phyloP scores from a whole-genome alignment of 345 rosid genomes.

The Lepidium didymum region DNA sequence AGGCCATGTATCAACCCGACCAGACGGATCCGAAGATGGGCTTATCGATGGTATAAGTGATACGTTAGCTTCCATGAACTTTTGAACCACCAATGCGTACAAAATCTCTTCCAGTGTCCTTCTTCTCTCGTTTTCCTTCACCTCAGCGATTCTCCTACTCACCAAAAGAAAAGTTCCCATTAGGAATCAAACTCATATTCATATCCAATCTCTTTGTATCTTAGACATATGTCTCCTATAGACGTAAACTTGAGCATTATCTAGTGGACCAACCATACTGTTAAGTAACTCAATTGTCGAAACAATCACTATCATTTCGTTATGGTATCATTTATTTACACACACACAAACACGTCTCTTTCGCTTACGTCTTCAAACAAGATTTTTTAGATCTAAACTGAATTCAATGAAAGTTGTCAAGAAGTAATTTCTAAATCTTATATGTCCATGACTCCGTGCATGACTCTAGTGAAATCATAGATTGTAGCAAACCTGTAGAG shows the following conservation, averaged over 20 bases:
- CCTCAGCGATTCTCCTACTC: constrained; percentile 89
- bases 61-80: constrained; percentile 85
- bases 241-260: not conserved
- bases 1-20: constrained; percentile 61
- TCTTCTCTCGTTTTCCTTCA: constrained; percentile 81
- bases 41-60: constrained; percentile 61
- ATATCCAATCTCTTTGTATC: not conserved
- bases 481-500: constrained; percentile 58
- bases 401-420: not conserved
- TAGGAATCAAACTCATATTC: not conserved
- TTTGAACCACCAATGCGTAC: constrained; percentile 85
- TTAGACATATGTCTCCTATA: not conserved
- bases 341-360: not conserved
- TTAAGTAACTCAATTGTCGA: not conserved
- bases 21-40: constrained; percentile 49
- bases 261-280: constrained; percentile 3
- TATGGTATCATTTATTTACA: not conserved
- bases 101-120: constrained; percentile 79
- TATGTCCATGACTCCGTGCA: not conserved
- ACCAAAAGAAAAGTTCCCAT: not conserved
- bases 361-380: not conserved
- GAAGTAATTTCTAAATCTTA: not conserved
- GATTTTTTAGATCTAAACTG: not conserved
- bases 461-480: not conserved
- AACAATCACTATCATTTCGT: not conserved